Conservation (phyloP, 2,329 filamentous ascomycete genomes). For the Colletotrichum filicis region DNA sequence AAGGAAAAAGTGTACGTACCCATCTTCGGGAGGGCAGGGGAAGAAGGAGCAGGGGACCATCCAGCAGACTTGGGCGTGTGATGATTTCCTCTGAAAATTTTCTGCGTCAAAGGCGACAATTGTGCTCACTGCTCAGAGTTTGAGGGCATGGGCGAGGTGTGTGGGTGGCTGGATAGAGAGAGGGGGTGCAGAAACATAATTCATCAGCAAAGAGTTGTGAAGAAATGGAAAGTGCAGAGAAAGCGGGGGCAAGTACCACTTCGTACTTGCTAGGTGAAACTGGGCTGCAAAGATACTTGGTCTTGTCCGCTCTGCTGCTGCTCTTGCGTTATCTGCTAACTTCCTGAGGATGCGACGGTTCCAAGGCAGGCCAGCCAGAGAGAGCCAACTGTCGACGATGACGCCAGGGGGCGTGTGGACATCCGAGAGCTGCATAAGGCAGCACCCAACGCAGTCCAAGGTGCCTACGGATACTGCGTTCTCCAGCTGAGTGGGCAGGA, state of each 20-base stretch:
- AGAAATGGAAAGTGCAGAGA: neutral
- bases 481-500: neutral
- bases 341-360: conserved; percentile 1
- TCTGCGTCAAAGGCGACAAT: conserved; percentile 33
- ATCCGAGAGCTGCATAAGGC: neutral
- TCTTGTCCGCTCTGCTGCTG: neutral
- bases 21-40: neutral
- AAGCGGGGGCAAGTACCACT: conserved; percentile 1
- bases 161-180: neutral
- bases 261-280: neutral
- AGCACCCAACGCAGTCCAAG: neutral
- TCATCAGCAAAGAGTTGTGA: neutral
- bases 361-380: neutral
- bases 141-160: neutral
- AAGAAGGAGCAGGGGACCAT: neutral
- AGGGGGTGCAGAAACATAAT: conserved; percentile 7
- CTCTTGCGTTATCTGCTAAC: conserved; percentile 18
- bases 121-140: conserved; percentile 1
- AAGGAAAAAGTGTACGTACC: neutral
- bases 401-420: conserved; percentile 6
- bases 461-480: no score
- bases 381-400: conserved; percentile 18
- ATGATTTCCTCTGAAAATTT: conserved; percentile 31
- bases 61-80: conserved; percentile 28
- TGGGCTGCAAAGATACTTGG: conserved; percentile 13